Conservation (phyloP, 164 flowering plant species). For the Nymphaea thermarum region DNA sequence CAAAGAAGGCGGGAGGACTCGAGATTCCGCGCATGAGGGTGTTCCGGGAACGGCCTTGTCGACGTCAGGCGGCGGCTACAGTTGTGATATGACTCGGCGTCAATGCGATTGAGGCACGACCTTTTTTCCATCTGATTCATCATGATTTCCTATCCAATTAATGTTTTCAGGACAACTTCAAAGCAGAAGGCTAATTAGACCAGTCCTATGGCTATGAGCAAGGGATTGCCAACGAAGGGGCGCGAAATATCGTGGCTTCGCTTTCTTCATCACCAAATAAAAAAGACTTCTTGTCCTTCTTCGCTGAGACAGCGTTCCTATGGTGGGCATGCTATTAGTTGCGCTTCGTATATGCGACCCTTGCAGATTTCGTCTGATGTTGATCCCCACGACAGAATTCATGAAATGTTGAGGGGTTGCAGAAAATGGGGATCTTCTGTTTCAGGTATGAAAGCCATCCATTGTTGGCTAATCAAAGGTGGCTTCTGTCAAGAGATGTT, state of each 20-base stretch:
- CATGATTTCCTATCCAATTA: no score
- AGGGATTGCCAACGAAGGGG: neutral
- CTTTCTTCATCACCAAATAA: neutral
- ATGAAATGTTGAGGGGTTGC: neutral
- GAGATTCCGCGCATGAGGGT: no score
- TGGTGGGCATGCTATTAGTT: neutral
- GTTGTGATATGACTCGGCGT: no score
- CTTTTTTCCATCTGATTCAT: no score
- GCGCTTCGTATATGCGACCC: neutral
- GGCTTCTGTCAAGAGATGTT: constrained; percentile 10
- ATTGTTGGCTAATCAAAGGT: constrained; percentile 11
- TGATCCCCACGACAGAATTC: neutral
- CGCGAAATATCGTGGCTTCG: neutral
- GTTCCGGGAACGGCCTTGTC: no score
- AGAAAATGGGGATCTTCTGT: neutral
- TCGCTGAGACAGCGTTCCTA: neutral
- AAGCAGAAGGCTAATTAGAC: no score
- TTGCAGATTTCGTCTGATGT: neutral
- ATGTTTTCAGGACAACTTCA: no score
- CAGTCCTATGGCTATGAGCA: neutral
- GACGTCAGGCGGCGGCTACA: no score
- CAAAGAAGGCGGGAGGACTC: no score
- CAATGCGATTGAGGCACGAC: no score
- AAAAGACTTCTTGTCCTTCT: neutral
- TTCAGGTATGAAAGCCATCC: constrained; percentile 5